Evolutionary conservation across 257 asterid species (phyloP).

Genomic region (Plectranthus barbatus): DNA sequence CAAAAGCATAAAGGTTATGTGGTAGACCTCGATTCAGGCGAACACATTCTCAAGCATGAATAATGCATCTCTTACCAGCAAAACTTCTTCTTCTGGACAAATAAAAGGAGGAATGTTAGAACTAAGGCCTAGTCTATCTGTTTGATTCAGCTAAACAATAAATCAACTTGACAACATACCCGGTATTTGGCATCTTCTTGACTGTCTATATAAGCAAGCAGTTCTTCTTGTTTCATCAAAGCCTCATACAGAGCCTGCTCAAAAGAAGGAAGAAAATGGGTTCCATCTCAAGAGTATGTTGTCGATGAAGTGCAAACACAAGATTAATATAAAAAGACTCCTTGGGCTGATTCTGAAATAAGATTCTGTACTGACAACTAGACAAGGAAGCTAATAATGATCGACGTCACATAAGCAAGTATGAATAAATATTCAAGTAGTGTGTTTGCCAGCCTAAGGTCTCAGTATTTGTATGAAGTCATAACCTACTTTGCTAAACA

Average conservation of each 20-base stretch:
- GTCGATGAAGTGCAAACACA: too few species aligned
- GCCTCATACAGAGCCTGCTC: constrained; percentile 89
- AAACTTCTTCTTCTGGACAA: constrained; percentile 65
- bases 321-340: background rate
- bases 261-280: background rate
- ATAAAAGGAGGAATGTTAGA: background rate
- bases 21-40: constrained; percentile 3
- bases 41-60: constrained; percentile 4
- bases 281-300: too few species aligned
- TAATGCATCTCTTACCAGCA: constrained; percentile 51
- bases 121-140: background rate
- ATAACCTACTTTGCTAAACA: background rate
- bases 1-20: background rate
- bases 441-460: too few species aligned
- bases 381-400: too few species aligned
- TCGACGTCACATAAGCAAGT: too few species aligned
- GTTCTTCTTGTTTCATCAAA: constrained; percentile 92
- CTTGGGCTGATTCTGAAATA: too few species aligned
- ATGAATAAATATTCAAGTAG: too few species aligned
- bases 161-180: constrained; percentile 34
- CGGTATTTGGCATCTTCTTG: constrained; percentile 71
- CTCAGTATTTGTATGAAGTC: background rate
- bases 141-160: background rate
- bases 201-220: constrained; percentile 84
- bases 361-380: too few species aligned